Percentiles rank a stretch among this genome's conserved stretches.
phyloP scores from a whole-genome alignment of 352 stramenopile genomes.

The Phytophthora hibernalis region DNA sequence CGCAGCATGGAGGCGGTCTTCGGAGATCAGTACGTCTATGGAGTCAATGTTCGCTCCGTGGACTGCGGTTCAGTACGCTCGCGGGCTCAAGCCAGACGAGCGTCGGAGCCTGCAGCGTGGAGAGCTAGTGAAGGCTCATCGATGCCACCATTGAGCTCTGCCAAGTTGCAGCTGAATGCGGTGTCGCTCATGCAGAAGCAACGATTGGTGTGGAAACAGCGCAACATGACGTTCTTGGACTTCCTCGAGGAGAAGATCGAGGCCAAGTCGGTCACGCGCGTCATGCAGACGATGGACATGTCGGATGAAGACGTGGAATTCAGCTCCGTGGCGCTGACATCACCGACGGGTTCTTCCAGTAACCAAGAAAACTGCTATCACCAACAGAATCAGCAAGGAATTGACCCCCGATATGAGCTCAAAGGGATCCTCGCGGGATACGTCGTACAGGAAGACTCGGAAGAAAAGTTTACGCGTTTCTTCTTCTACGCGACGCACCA shows the following conservation, averaged over 20 bases:
- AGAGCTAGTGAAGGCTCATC: constrained; percentile 5
- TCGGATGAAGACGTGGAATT: constrained; percentile 42
- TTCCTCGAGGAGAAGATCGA: constrained; percentile 64
- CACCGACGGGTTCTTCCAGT: constrained; percentile 27
- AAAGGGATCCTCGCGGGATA: constrained; percentile 63
- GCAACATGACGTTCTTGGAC: constrained; percentile 66
- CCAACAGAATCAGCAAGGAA: constrained; percentile 24
- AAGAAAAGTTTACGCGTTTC: constrained; percentile 64
- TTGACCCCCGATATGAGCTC: constrained; percentile 30
- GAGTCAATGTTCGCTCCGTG: constrained; percentile 48
- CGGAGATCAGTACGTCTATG: constrained; percentile 68
- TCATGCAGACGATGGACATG: constrained; percentile 66
- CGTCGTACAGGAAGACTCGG: constrained; percentile 63
- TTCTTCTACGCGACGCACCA: constrained; percentile 68
- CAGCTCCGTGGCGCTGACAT: constrained; percentile 29
- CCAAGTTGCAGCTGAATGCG: constrained; percentile 58
- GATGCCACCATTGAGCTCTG: constrained; percentile 24
- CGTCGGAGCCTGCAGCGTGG: constrained; percentile 23
- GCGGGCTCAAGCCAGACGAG: constrained; percentile 18
- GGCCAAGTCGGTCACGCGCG: constrained; percentile 61
- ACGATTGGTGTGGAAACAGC: constrained; percentile 51
- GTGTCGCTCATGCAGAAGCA: constrained; percentile 65
- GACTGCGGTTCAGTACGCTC: constrained; percentile 37
- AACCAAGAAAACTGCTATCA: constrained; percentile 27
- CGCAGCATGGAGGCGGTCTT: constrained; percentile 72